Evolutionary conservation across 352 stramenopile species (phyloP), one percentile per base, ranked within the genome.

Genomic region (Phytophthora quininea): DNA sequence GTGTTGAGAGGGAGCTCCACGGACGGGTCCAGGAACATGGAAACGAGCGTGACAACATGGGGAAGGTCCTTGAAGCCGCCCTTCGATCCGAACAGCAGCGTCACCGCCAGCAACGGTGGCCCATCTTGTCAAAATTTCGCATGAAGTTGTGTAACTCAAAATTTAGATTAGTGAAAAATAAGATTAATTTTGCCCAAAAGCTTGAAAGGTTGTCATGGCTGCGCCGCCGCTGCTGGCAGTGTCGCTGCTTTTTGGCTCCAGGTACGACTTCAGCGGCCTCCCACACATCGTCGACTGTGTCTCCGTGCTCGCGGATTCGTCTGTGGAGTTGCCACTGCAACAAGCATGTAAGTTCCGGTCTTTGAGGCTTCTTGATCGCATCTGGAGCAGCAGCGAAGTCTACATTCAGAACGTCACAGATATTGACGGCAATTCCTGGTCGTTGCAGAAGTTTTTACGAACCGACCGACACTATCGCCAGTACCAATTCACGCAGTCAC

Each of bases 371-470:
- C 29, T 64, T 12, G 48, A 64, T n/a, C 15, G 58, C 33, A 47
- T 64, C 24, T 59, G 38, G 53, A 37, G 8, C 35, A 49, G 52
- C 37, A 58, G 52, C 11, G 38, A 59, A n/a, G 24, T 50, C 50
- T 29, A 27, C 42, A 14, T n/a, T n/a, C 42, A 27, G 12, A 48
- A 15, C 11, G 42, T 27, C 11, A 4, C 42, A n/a, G 42, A 48
- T n/a, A 5, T 5, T 15, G 12, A 48, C 4, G 42, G 11, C 12
- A 6, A 5, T 6, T 27, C 42, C 11, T 31, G 2, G 54, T 35
- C 31, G 27, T 19, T 55, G 12, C n/a, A 24, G 52, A 27, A 43
- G 11, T n/a, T 43, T 14, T 14, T n/a, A 40, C 52, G 32, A 15
- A 3, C 14, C 7, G 46, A 62, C 27, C 12, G 14, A 19, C 46